These are phyloP conservation scores for Candida vaughaniae DNA, from an alignment of 805 yeast species.

Conservation along the genomic window DNA sequence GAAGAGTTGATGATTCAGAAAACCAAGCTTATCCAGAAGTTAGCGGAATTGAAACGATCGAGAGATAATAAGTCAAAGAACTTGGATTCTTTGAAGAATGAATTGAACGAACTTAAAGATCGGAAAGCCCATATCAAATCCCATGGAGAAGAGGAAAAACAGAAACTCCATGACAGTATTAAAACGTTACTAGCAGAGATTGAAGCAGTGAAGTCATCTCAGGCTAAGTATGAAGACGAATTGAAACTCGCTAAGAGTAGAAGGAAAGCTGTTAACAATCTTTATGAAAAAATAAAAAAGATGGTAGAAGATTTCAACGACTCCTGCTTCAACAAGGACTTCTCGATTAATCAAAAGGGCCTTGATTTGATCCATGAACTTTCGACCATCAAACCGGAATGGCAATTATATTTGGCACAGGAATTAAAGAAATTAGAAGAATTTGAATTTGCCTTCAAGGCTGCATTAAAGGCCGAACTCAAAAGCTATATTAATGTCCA, in stretches of 20 bases:
- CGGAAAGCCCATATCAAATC: conserved; percentile 2
- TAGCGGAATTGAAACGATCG: conserved; percentile 19
- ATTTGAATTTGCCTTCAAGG: conserved; percentile 32
- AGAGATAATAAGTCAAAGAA: conserved; percentile 15
- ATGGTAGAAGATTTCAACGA: conserved; percentile 23
- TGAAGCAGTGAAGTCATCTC: conserved; percentile 18
- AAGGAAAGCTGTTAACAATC: conserved; percentile 19
- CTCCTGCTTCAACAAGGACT: conserved; percentile 30
- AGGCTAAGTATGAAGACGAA: conserved; percentile 25
- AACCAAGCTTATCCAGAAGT: conserved; percentile 26
- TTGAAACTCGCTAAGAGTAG: conserved; percentile 21
- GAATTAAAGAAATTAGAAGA: conserved; percentile 25
- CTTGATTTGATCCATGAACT: conserved; percentile 25
- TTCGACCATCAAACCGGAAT: conserved; percentile 28
- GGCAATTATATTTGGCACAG: conserved; percentile 30
- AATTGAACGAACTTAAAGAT: not conserved
- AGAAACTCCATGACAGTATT: conserved; percentile 4
- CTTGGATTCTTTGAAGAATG: not conserved
- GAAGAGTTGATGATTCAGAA: conserved; percentile 29
- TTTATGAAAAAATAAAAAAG: conserved; percentile 22
- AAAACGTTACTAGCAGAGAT: conserved; percentile 14
- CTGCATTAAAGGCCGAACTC: conserved; percentile 27
- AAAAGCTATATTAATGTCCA: conserved; percentile 27
- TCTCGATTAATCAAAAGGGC: conserved; percentile 24
- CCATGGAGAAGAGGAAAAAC: conserved; percentile 3